Evolutionary conservation across 345 rosid genomes (phyloP).

Genomic region (Raphanus raphanistrum): DNA sequence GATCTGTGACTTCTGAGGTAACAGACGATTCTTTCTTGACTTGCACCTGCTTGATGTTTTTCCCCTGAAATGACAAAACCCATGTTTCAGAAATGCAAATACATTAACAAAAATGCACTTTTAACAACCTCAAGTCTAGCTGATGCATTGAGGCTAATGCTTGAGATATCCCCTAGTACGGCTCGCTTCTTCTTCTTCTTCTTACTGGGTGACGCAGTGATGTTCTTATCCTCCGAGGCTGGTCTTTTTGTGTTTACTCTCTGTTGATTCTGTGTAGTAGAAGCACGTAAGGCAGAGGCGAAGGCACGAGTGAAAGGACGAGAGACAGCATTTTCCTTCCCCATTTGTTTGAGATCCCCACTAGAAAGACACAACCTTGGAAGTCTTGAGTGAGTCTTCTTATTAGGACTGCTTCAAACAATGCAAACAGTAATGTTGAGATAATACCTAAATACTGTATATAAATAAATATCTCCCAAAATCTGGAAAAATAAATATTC

Average conservation of each 20-base stretch:
- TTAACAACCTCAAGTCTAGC: constrained; percentile 53
- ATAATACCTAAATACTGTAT: not conserved
- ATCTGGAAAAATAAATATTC: constrained; percentile 3
- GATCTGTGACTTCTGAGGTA: constrained; percentile 34
- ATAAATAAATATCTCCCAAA: constrained; percentile 14
- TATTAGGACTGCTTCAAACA: constrained; percentile 25
- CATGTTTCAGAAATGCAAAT: constrained; percentile 15
- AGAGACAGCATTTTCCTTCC: constrained; percentile 50
- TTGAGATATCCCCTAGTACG: constrained; percentile 72
- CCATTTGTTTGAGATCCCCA: constrained; percentile 57
- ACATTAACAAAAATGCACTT: not conserved
- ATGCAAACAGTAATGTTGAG: constrained; percentile 17
- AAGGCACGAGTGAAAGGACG: constrained; percentile 70
- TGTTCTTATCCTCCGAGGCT: constrained; percentile 52
- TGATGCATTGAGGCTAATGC: constrained; percentile 50
- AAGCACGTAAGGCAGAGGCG: constrained; percentile 57
- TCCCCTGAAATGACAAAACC: constrained; percentile 45
- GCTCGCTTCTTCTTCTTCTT: constrained; percentile 52
- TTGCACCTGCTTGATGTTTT: constrained; percentile 52
- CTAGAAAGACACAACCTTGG: constrained; percentile 42
- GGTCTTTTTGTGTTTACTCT: constrained; percentile 55
- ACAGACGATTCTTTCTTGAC: constrained; percentile 38
- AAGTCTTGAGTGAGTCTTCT: constrained; percentile 25
- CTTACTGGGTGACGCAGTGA: constrained; percentile 36
- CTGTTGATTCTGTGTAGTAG: constrained; percentile 42